Percentiles rank a stretch among this genome's conserved stretches.
These are phyloP conservation scores for Cladochytrium replicatum DNA, from an alignment of 192 early-diverging fungal species.

Conservation along the genomic window DNA sequence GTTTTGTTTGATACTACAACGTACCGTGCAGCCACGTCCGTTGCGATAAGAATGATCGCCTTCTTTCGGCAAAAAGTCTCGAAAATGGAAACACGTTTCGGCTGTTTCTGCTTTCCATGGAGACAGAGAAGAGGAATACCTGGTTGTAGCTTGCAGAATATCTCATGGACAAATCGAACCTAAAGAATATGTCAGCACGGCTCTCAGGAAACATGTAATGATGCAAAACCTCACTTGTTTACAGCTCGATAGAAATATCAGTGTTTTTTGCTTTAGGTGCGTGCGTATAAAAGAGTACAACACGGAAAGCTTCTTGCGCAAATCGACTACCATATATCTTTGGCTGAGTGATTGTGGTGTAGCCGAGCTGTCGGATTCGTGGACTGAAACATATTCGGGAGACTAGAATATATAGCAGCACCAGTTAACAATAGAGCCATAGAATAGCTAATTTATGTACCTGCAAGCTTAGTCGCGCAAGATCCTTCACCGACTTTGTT, in stretches of 20 bases:
- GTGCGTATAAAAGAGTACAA: constrained; percentile 90
- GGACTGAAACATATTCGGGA: constrained; percentile 92
- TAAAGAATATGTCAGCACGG: constrained; percentile 1
- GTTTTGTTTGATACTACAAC: neutral
- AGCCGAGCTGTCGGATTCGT: constrained; percentile 65
- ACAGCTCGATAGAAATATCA: constrained; percentile 92
- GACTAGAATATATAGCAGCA: constrained; percentile 28
- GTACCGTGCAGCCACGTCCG: constrained; percentile 84
- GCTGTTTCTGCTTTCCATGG: constrained; percentile 97
- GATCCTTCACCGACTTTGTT: constrained; percentile 89
- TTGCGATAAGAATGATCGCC: constrained; percentile 76
- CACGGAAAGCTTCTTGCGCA: constrained; percentile 89
- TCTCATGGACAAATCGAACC: constrained; percentile 84
- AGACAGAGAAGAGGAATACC: constrained; percentile 84
- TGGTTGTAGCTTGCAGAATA: constrained; percentile 90
- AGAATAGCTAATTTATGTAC: constrained; percentile 14
- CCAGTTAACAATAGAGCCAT: constrained; percentile 4
- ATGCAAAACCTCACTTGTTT: constrained; percentile 63
- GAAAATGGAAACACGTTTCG: constrained; percentile 87
- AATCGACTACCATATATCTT: constrained; percentile 72
- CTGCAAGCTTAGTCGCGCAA: constrained; percentile 79
- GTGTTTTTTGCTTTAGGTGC: constrained; percentile 79
- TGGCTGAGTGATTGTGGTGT: constrained; percentile 80
- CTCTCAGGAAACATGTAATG: constrained; percentile 4
- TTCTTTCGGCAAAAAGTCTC: constrained; percentile 73